Evolutionary conservation across 2,329 filamentous ascomycete species (phyloP).

Genomic region (Sporothrix humicola): DNA sequence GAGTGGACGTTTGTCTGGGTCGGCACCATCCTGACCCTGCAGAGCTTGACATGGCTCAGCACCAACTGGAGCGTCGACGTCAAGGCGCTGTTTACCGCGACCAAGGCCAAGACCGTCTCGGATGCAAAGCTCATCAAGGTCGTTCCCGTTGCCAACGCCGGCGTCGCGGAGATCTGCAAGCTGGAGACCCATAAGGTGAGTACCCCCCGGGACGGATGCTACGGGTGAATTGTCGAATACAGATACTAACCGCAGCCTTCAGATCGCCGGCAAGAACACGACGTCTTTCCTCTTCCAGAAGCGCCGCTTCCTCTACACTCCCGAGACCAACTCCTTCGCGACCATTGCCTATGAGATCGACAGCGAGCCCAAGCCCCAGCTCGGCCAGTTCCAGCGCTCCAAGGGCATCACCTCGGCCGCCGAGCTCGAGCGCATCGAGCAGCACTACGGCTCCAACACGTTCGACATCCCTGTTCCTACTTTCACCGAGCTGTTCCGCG

Average conservation of each 20-base stretch:
- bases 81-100: conserved; percentile 79
- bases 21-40: conserved; percentile 83
- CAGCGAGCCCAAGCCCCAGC: conserved; percentile 76
- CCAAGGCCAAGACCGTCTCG: conserved; percentile 69
- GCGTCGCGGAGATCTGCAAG: conserved; percentile 83
- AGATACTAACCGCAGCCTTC: neutral
- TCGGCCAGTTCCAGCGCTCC: conserved; percentile 79
- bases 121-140: conserved; percentile 90
- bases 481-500: conserved; percentile 94
- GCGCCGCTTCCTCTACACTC: conserved; percentile 87
- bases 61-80: conserved; percentile 97
- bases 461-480: conserved; percentile 98
- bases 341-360: conserved; percentile 86
- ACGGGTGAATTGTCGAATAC: neutral
- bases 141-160: conserved; percentile 86
- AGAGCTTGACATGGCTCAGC: conserved; percentile 90
- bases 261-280: conserved; percentile 75
- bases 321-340: conserved; percentile 74
- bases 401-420: conserved; percentile 74
- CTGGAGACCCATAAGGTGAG: conserved; percentile 74
- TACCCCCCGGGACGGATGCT: neutral
- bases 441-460: conserved; percentile 94
- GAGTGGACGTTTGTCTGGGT: conserved; percentile 99
- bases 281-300: conserved; percentile 97
- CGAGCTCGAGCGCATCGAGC: conserved; percentile 80